Percentiles rank a stretch among this genome's conserved stretches.
Evolutionary conservation across 2,329 filamentous ascomycete species (phyloP).

Genomic region (Westerdykella ornata): DNA sequence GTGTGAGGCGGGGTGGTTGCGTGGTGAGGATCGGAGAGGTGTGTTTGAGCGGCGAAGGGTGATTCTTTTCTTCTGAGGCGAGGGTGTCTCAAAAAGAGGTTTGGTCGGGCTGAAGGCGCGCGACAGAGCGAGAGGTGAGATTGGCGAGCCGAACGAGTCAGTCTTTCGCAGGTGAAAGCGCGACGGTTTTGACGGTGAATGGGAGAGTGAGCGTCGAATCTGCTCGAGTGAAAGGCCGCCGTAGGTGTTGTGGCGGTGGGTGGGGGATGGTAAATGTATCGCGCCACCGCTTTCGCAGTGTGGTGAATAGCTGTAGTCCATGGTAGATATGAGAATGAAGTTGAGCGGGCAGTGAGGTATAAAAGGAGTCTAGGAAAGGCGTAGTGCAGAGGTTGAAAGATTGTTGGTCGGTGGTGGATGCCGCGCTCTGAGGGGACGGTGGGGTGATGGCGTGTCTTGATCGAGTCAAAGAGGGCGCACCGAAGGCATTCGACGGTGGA

Average conservation of each 20-base stretch:
- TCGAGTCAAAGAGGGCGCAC: conserved; percentile 63
- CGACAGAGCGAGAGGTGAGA: conserved; percentile 41
- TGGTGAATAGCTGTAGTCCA: conserved; percentile 48
- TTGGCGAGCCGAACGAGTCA: conserved; percentile 36
- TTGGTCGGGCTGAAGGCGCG: conserved; percentile 41
- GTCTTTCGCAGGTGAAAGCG: conserved; percentile 58
- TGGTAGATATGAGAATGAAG: conserved; percentile 14
- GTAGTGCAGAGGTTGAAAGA: not conserved
- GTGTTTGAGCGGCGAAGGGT: conserved; percentile 41
- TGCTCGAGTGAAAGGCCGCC: conserved; percentile 67
- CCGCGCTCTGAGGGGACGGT: conserved; percentile 42
- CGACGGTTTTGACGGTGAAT: conserved; percentile 79
- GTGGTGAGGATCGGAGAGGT: conserved; percentile 51
- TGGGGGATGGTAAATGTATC: conserved; percentile 80
- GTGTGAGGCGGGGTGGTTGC: conserved; percentile 63
- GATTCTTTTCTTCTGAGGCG: conserved; percentile 54
- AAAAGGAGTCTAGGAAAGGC: not conserved
- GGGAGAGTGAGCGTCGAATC: conserved; percentile 77
- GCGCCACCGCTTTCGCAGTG: conserved; percentile 59
- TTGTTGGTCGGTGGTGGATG: not conserved
- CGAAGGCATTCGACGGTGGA: conserved; percentile 64
- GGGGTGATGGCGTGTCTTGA: conserved; percentile 64
- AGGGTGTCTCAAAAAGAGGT: conserved; percentile 35
- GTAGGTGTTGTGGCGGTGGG: conserved; percentile 55
- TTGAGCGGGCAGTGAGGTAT: not conserved